phyloP scores from a whole-genome alignment of 2,329 filamentous ascomycete genomes.

The Sporothrix inflata region DNA sequence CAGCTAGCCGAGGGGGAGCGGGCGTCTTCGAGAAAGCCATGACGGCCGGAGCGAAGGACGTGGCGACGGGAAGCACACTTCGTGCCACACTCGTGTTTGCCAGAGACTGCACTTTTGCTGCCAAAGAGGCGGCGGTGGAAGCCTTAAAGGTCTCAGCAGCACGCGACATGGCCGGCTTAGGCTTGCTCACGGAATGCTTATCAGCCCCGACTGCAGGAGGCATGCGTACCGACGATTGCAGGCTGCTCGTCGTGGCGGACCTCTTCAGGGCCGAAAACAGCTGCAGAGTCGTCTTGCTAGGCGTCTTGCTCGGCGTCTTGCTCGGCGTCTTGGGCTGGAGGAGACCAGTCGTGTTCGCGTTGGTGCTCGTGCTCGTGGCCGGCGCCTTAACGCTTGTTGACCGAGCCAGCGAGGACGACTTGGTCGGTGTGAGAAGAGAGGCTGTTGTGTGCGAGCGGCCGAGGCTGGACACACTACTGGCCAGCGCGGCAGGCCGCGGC shows the following conservation, averaged over 20 bases:
- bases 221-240: constrained; percentile 34
- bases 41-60: constrained; percentile 39
- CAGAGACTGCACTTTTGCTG: neutral
- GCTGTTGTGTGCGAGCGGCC: constrained; percentile 53
- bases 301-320: constrained; percentile 50
- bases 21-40: constrained; percentile 50
- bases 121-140: constrained; percentile 35
- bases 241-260: constrained; percentile 55
- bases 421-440: constrained; percentile 76
- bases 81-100: constrained; percentile 42
- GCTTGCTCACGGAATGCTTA: neutral
- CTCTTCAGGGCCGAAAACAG: constrained; percentile 49
- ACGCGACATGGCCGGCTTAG: neutral
- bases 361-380: constrained; percentile 39
- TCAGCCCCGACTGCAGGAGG: neutral
- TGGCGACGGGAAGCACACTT: constrained; percentile 51
- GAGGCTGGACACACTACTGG: constrained; percentile 38
- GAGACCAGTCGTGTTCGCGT: neutral
- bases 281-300: constrained; percentile 51
- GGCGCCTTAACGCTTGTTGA: constrained; percentile 58
- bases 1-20: constrained; percentile 47
- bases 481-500: constrained; percentile 41
- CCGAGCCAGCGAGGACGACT: constrained; percentile 72
- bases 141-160: constrained; percentile 37
- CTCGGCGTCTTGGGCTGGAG: neutral